Evolutionary conservation across 192 early-diverging fungal genomes (phyloP), one percentile per base, ranked within the genome.

Genomic region (Dissophora globulifera): DNA sequence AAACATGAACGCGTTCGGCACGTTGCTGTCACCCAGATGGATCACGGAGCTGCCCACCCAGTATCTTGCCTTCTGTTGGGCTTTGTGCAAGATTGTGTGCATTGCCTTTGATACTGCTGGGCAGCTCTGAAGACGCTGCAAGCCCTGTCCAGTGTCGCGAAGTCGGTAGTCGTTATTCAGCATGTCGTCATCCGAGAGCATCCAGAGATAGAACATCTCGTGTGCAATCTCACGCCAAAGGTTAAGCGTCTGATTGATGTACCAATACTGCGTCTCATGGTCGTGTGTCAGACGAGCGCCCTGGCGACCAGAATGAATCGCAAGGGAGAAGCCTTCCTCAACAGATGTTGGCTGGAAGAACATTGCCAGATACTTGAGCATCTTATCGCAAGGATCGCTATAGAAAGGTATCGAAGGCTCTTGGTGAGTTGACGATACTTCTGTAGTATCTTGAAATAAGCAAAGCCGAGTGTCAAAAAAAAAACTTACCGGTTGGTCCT

Each of bases 201-300:
- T 84, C 96, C 96, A 99, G 15, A 99, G 88, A 84, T 87, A 92
- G 75, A 98, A 99, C 95, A 98, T 98, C 69, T 98, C 95, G 81
- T 98, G 91, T 35, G 94, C 81, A 62, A 99, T 92, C 78, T 99
- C 96, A 16, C 95, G 86, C 96, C 98, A 99, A 27, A 99, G 82
- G 11, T 93, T 87, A 48, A 99, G 84, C 20, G 96, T 96, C 82
- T 99, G 98, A 31, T 90, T 85, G 35, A 79, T 79, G 56, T 75
- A 81, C 60, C 87, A 86, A 82, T 93, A 99, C 79, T 99, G 98
- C 45, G 87, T 95, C 47, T 88, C 83, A 81, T 99, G 98, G 67
- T 90, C 88, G 63, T 99, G 98, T 23, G 94, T 90, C 19, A 99
- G 86, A 11, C 98, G 86, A 33, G 95, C 93, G 10, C 96, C 96